phyloP scores from a whole-genome alignment of 106 monocot genomes.

The Allium sativum region DNA sequence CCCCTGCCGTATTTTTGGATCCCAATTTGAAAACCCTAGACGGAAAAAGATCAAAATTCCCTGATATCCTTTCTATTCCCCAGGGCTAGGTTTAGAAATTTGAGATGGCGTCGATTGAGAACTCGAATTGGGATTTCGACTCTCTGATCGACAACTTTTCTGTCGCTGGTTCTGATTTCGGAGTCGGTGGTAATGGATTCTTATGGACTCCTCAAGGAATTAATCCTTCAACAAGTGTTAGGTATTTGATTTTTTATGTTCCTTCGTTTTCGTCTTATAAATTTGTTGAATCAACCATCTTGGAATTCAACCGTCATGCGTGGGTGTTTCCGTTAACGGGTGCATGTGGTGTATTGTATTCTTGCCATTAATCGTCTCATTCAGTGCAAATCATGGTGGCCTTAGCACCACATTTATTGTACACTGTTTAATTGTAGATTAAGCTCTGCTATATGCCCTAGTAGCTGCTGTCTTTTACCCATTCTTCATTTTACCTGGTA shows the following conservation, averaged over 20 bases:
- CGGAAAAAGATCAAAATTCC: not conserved
- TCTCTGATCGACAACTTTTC: constrained; percentile 33
- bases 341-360: too few species aligned
- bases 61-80: not conserved
- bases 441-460: too few species aligned
- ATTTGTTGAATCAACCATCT: not conserved
- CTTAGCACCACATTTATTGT: too few species aligned
- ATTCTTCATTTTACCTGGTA: too few species aligned
- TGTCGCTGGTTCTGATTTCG: constrained; percentile 27
- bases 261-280: not conserved
- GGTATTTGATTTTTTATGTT: not conserved
- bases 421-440: too few species aligned
- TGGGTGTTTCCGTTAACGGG: too few species aligned
- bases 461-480: too few species aligned
- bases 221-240: constrained; percentile 1
- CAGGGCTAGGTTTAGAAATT: constrained; percentile 6
- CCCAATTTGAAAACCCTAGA: not conserved
- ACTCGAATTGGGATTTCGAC: constrained; percentile 39
- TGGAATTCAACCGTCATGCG: too few species aligned
- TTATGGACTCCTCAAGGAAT: constrained; percentile 25
- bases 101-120: constrained; percentile 36
- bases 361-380: too few species aligned
- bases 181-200: constrained; percentile 16
- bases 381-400: too few species aligned
- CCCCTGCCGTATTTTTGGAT: too few species aligned